Evolutionary conservation across 768 basidiomycete species (phyloP).

Genomic region (Amanita rubescens): DNA sequence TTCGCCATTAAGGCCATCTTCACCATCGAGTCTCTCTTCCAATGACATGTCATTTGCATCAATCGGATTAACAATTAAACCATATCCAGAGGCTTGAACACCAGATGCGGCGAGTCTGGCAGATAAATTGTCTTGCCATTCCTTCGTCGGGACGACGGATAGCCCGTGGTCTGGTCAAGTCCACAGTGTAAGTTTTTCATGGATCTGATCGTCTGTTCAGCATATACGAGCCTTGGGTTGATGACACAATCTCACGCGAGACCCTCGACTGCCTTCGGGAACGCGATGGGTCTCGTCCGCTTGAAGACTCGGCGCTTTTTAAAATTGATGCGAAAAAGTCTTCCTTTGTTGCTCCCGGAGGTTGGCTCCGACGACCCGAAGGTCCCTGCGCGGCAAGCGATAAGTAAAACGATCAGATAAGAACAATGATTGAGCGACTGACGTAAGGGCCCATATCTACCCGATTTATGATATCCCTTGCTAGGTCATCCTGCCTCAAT

Average conservation of each 20-base stretch:
- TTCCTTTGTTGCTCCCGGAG: slow-evolving; percentile 61
- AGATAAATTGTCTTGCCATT: slow-evolving; percentile 74
- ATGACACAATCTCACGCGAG: slow-evolving; percentile 75
- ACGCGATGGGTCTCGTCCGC: slow-evolving; percentile 46
- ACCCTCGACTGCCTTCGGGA: slow-evolving; percentile 68
- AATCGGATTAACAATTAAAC: slow-evolving; percentile 8
- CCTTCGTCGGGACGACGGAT: slow-evolving; percentile 57
- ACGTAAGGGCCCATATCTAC: slow-evolving; percentile 82
- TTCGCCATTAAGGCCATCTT: slow-evolving; percentile 30
- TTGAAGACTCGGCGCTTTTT: slow-evolving; percentile 43
- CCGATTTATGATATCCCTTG: slow-evolving; percentile 66
- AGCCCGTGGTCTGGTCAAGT: slow-evolving; percentile 44
- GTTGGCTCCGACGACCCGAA: slow-evolving; percentile 54
- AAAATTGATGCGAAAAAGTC: slow-evolving; percentile 74
- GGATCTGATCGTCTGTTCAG: neutral
- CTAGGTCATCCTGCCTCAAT: slow-evolving; percentile 64
- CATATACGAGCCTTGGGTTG: slow-evolving; percentile 41
- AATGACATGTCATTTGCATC: neutral
- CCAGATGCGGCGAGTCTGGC: slow-evolving; percentile 36
- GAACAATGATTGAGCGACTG: slow-evolving; percentile 16
- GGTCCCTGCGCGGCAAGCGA: slow-evolving; percentile 43
- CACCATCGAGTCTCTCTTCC: slow-evolving; percentile 2
- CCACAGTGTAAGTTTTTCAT: slow-evolving; percentile 5
- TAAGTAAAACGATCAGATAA: slow-evolving; percentile 3
- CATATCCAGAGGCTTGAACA: slow-evolving; percentile 11